Evolutionary conservation across 257 asterid species (phyloP).

Genomic region (Leonotis leonurus): DNA sequence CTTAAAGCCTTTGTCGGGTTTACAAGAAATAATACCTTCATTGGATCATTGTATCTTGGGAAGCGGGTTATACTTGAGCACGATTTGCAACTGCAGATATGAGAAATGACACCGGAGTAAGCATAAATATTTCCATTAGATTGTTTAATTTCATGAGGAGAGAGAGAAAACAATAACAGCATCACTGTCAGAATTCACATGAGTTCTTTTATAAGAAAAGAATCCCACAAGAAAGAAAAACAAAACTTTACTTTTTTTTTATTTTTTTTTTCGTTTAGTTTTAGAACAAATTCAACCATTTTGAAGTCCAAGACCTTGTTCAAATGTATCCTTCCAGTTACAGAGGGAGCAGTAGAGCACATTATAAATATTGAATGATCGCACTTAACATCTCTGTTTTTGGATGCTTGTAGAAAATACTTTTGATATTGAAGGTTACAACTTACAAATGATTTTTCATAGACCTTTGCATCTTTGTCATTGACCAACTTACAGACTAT

Average conservation of each 20-base stretch:
- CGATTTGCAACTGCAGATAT: slow-evolving; percentile 72
- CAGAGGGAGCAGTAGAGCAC: too few species aligned
- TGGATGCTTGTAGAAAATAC: neutral
- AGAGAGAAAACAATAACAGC: neutral
- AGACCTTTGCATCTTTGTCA: neutral
- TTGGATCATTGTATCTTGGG: slow-evolving; percentile 91
- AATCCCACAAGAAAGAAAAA: too few species aligned
- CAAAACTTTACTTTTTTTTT: too few species aligned
- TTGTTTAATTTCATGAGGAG: slow-evolving; percentile 4
- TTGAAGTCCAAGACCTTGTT: too few species aligned
- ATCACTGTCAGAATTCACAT: too few species aligned
- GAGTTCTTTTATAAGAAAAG: too few species aligned
- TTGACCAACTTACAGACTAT: neutral
- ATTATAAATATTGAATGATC: too few species aligned
- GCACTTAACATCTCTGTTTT: too few species aligned
- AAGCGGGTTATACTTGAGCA: slow-evolving; percentile 74
- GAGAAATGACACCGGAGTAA: slow-evolving; percentile 15
- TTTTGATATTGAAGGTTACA: neutral
- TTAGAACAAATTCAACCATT: too few species aligned
- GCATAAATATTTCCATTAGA: slow-evolving; percentile 1
- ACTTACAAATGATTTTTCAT: too few species aligned
- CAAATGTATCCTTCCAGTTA: too few species aligned
- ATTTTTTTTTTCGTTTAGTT: too few species aligned
- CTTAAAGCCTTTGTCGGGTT: slow-evolving; percentile 8
- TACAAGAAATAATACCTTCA: slow-evolving; percentile 51